Evolutionary conservation across 495 filamentous ascomycete species (phyloP), one percentile per base, ranked within the genome.

Genomic region (Parathielavia appendiculata): DNA sequence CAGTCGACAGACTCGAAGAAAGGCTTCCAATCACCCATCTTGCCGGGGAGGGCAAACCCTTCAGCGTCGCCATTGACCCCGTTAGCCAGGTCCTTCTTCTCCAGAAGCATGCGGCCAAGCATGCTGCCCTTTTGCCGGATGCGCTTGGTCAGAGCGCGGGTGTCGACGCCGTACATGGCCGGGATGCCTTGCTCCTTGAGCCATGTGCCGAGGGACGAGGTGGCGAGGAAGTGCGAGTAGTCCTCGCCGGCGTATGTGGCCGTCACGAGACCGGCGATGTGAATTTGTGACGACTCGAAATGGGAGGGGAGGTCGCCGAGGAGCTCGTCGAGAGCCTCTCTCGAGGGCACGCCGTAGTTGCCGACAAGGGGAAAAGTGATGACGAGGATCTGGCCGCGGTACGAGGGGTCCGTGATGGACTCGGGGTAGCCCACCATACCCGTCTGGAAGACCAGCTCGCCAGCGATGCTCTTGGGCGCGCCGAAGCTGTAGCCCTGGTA

Each of bases 351-450:
- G 60, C 89, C 93, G 74, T 98, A 98, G 79, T 99, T 99, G 60
- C 93, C 93, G 71, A 99, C 96, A 61, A 99, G 76, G 20, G 93
- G 93, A 71, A 95, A 90, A 51, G 93, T 99, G 81, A 99, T 96
- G 69, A 97, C 92, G 65, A 96, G 78, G 59, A 97, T 97, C 78
- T 99, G 95, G 44, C 95, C 95, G 66, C 95, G 91, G 81, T 99
- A 99, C 34, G 93, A 97, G 41, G 93, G 95, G 68, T 97, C 95
- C 69, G 93, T 97, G 83, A 99, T 83, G 41, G 92, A 96, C 77
- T 98, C 93, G 34, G 93, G 92, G 69, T 98, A 98, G 60, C 93
- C 93, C 56, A 98, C 93, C 93, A 98, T 95, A 69, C 93, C 93
- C 50, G 93, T 98, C 80, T 98, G 93, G 77, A 98, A 98, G 73